Evolutionary conservation across 805 yeast genomes (phyloP), one percentile per base, ranked within the genome.

Genomic region (Brettanomyces naardenensis): DNA sequence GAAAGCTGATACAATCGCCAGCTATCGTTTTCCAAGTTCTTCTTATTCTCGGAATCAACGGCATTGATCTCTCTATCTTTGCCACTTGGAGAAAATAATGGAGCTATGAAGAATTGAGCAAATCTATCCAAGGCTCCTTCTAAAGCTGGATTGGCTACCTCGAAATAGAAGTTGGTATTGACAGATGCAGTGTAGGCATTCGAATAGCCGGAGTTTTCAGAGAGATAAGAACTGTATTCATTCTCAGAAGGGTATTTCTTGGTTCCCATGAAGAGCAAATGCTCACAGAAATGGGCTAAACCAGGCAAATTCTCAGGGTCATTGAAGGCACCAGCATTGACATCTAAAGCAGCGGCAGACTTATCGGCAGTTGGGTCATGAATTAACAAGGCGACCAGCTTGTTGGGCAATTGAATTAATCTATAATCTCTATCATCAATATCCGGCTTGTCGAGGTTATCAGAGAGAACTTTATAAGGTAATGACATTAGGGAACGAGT

Each of bases 41-140:
- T 90, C 58, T 88, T 90, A 65, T 90, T 87, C 62, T 90, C 98
- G 28, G 95, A 83, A 59, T 90, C 96, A 7, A 90, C 97, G 2
- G 97, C 97, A 45, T 78, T 75, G 50, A 90, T 83, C 60, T 90
- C 98, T 39, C 97, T 71, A 53, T 88, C 95, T 54, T 87, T 85
- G 54, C 96, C 80, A 44, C 76, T 47, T 48, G 60, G 65, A 45
- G 69, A 65, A 52, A 90, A 90, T 48, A 90, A 64, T 1, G 98
- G 98, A 21, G 75, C 58, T 26, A 89, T 81, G 65, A 90, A 90
- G 56, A 90, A 90, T 57, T 90, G 97, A 4, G 95, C 74, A 59
- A 90, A 90, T 49, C 97, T 69, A 58, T 90, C 97, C 37, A 90
- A 64, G 0, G 97, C 96, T 5, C 95, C 96, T 43, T 80, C 77